Evolutionary conservation across 352 stramenopile species (phyloP), one percentile per base, ranked within the genome.

Genomic region (Phytophthora boehmeriae): DNA sequence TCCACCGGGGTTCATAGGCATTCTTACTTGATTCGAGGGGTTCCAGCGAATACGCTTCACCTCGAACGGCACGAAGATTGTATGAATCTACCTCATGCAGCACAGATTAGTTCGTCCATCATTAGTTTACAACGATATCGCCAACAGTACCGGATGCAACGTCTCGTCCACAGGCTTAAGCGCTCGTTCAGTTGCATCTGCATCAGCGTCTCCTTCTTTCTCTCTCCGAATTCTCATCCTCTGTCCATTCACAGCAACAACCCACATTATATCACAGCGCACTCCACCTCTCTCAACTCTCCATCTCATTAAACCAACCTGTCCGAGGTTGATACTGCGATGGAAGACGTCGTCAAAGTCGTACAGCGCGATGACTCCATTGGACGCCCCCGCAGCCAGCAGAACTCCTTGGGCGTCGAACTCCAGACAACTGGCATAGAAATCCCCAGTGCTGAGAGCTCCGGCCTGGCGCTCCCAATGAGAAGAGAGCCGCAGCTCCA

Each of bases 1-100:
- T n/a, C n/a, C n/a, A n/a, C n/a, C n/a, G n/a, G n/a, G n/a, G n/a
- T n/a, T n/a, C n/a, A n/a, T n/a, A n/a, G 25, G 25, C 25, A 30
- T 6, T 30, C 30, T 54, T 55, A 89, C 84, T 66, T 92, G 68
- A 25, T 92, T 88, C 2, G 66, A 58, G 4, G 85, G 83, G 32
- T 94, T 92, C 85, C 85, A 94, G 6, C 79, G 77, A 61, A 94
- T 88, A 32, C 80, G 71, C 54, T 86, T 80, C 17, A 94, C 69
- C 58, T 92, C 83, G 48, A 79, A 81, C 2, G 69, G 58, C 13
- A 81, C 89, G 45, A 80, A 86, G 28, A 94, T 91, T 3, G 80
- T 86, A 58, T 94, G 85, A 16, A 93, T 86, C 83, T 90, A 54
- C n/a, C n/a, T n/a, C n/a, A n/a, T n/a, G n/a, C n/a, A n/a, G n/a